Evolutionary conservation across 139 green algal genomes (phyloP).

Genomic region (Chlamydomonas asymmetrica): DNA sequence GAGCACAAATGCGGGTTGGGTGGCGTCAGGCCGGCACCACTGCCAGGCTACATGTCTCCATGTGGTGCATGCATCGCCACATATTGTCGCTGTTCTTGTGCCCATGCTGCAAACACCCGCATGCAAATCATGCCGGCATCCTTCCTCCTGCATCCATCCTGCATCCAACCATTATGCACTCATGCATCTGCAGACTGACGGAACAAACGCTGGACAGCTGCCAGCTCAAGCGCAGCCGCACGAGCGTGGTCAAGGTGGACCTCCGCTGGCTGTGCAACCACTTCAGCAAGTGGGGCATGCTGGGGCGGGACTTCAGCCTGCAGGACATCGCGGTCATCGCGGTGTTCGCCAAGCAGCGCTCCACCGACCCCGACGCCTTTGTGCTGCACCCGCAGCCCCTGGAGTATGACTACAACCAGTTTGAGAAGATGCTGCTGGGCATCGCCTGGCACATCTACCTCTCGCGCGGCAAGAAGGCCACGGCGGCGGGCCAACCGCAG

Average conservation of each 20-base stretch:
- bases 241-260: constrained; percentile 54
- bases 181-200: constrained; percentile 48
- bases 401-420: constrained; percentile 68
- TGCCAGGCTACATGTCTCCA: no score
- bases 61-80: no score
- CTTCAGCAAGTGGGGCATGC: constrained; percentile 66
- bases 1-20: no score
- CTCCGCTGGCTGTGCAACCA: constrained; percentile 68
- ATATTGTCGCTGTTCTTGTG: no score
- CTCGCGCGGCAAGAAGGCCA: constrained; percentile 46
- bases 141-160: no score
- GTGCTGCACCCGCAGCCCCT: constrained; percentile 52
- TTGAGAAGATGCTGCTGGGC: constrained; percentile 73
- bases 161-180: no score
- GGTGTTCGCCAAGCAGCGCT: constrained; percentile 70
- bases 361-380: constrained; percentile 42
- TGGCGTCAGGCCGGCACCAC: no score
- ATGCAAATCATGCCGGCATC: no score
- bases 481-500: not conserved
- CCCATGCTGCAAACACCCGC: no score
- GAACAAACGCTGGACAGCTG: constrained; percentile 76
- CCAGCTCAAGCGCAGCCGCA: constrained; percentile 67
- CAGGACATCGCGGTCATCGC: constrained; percentile 62
- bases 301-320: constrained; percentile 70
- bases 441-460: constrained; percentile 57